Base-by-base conservation (phyloP, 768 basidiomycete species). In the Lentinula guzmanii region DNA sequence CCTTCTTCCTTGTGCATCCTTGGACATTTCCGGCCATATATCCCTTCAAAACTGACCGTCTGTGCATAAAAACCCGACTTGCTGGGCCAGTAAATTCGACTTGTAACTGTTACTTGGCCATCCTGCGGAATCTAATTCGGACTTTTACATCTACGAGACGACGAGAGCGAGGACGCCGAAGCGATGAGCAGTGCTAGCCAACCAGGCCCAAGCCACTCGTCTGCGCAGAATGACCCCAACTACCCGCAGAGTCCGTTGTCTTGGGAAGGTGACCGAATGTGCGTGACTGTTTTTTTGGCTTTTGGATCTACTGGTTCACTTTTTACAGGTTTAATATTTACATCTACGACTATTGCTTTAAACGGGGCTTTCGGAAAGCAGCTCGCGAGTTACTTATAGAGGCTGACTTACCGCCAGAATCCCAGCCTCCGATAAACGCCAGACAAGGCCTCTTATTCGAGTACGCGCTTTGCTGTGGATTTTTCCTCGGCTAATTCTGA, bases 231-330 rank as follows among this genome's bases (percentile, higher is more conserved):
- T 54, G 66, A 70, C 42, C 64, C 66, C 2, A 39, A 35, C 42
- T 56, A 63, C 24, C 62, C 69, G 21, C 61, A 72, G 16, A 67
- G 67, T 16, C 34, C 68, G 42, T 70, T 85, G 21, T 84, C 86
- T 62, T 93, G 91, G 91, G 91, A 92, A 69, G 90, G 90, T 60
- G 91, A 93, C 77, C 87, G 80, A 75, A 92, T 92, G 91, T 91
- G 63, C 63, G 54, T 58, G 64, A 35, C 41, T 39, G 54, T 56
- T n/a, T 52, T 28, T 52, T 21, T 60, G 33, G 58, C 41, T 37
- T 50, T 5, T 31, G 18, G 28, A 5, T 63, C 63, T 58, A 62
- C 63, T 59, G 62, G 48, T 52, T 63, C 48, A 33, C 46, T 63
- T 31, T 51, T 48, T 61, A 35, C 57, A 92, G 90, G 90, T 92